Base-by-base conservation (phyloP, 2,329 filamentous ascomycete species). In the Ascochyta pisi region DNA sequence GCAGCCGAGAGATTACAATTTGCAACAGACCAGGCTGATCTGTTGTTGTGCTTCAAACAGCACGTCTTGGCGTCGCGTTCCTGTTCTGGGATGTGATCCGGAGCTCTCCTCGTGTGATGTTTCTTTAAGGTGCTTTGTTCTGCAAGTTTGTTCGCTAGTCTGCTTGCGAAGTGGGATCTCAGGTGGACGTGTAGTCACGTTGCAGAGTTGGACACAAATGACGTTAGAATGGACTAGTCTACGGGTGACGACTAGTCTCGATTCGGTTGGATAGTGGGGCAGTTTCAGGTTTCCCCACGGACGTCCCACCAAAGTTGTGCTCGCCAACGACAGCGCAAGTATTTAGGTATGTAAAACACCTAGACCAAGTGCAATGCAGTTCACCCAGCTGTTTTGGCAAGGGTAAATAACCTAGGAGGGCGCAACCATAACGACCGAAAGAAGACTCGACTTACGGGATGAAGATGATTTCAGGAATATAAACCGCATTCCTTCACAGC, bases 111-210 rank as follows among this genome's bases (percentile, higher is more conserved):
- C 2, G 2, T 23, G 4, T 33, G 19, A 2, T 5, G 22, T 22
- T 16, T 23, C 6, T n/a, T 6, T 12, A 23, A 16, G 12, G 19
- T 6, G 24, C 13, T 31, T 22, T n/a, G 24, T n/a, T 34, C 5
- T 41, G 4, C 15, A 24, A 29, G 9, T 15, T 6, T 19, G 9
- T n/a, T 15, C 26, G 50, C 19, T 42, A 13, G 1, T 33, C 6
- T 24, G 37, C 34, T 23, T 34, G 29, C 13, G 29, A 37, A 33
- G 34, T 15, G n/a, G 35, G 22, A 44, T 35, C 26, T 19, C 13
- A 16, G 38, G 29, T 37, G 12, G 26, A 45, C 26, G 33, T 40
- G 8, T 45, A 26, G 34, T 51, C 49, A 46, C 49, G 49, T 52
- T 34, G 35, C 41, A 16, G 22, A 24, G 26, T 19, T 19, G 27